Base-by-base conservation (phyloP, 257 asterid species). In the Salvia hispanica region DNA sequence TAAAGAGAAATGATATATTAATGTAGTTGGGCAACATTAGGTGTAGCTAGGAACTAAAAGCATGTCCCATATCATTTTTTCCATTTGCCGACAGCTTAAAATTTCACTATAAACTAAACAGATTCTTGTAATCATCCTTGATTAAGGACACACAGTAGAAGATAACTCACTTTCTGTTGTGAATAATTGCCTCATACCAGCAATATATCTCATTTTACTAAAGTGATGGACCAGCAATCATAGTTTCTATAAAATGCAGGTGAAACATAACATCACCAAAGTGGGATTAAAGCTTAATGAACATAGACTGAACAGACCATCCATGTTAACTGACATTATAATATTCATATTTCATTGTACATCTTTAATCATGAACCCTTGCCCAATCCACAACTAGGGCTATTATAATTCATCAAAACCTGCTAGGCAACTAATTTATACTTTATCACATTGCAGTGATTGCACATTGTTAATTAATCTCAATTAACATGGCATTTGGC, bases 241-340 rank as follows among this genome's bases (percentile, higher is more conserved):
- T 69, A 16, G 64, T 33, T 44, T 58, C 9, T 15, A 15, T 33
- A 69, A 25, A 25, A 1, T 25, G 31, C 12, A 3, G 73, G 64
- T 57, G 64, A 69, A 69, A 58, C 66, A 58, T 69, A 45, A 58
- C 50, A n/a, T 58, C 42, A 58, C 16, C 39, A 69, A 69, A 69
- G 66, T 43, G 12, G 21, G 25, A 3, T 54, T 37, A 25, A 45
- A 69, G 25, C 45, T 7, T 43, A 56, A 45, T 28, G 39, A 50
- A 46, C 15, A 44, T 15, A 58, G 10, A n/a, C 36, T 33, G 14
- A 15, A 69, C 59, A 57, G 36, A 58, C 58, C 58, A 34, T 15
- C 66, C 73, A 69, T 69, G 66, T 58, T 45, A 46, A 33, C 59
- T 31, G n/a, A 45, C 58, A 58, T 58, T 44, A 57, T 69, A 57